Percentiles rank a stretch among this genome's conserved stretches.
These are phyloP conservation scores for Ceratocystis variospora DNA, from an alignment of 2,329 filamentous ascomycete species.

Conservation along the genomic window DNA sequence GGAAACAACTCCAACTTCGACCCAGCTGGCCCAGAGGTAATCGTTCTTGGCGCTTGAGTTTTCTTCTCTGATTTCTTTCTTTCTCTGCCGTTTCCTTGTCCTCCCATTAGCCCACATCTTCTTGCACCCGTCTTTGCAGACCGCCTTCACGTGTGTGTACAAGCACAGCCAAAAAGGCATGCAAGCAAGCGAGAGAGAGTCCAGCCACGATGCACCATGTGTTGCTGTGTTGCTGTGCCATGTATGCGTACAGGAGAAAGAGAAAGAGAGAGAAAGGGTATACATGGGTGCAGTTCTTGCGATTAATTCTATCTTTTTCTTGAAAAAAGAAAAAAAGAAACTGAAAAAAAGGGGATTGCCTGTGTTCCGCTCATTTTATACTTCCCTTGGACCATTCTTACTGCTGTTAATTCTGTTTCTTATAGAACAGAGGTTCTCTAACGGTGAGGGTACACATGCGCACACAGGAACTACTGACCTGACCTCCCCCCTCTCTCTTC, in stretches of 20 bases:
- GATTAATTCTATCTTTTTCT: background rate
- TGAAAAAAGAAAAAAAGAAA: no score
- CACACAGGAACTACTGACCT: background rate
- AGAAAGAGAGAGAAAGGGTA: background rate
- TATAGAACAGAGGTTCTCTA: constrained; percentile 2
- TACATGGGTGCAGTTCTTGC: background rate
- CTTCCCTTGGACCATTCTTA: background rate
- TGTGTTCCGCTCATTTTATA: no score
- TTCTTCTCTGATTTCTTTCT: background rate
- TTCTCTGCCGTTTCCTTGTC: background rate
- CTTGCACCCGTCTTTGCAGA: background rate
- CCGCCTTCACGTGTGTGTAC: constrained; percentile 5
- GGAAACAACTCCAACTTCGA: no score
- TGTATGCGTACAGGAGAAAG: background rate
- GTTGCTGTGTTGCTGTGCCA: background rate
- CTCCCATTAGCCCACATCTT: background rate
- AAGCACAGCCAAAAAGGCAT: background rate
- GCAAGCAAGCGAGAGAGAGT: constrained; percentile 7
- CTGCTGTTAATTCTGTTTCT: background rate
- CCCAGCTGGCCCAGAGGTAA: no score
- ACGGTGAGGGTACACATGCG: background rate
- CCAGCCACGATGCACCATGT: constrained; percentile 5
- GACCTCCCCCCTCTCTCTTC: background rate
- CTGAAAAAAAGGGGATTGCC: no score
- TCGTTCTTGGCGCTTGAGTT: no score